Percentiles rank a stretch among this genome's conserved stretches.
phyloP scores from a whole-genome alignment of 2,329 filamentous ascomycete species.

The Trichoderma oligosporum region DNA sequence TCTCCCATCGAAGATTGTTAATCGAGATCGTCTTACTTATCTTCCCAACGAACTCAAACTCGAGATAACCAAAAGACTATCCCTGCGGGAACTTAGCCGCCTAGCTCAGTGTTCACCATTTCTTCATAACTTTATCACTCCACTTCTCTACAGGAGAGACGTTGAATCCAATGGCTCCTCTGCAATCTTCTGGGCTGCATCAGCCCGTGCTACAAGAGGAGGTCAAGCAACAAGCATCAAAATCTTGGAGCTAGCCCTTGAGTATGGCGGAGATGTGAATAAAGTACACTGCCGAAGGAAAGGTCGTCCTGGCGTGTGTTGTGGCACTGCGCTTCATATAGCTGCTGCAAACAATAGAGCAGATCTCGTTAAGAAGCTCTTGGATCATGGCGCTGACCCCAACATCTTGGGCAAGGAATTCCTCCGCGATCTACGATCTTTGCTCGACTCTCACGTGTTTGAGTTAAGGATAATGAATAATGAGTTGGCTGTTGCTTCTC shows the following conservation, averaged over 20 bases:
- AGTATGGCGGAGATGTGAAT: neutral
- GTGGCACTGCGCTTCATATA: neutral
- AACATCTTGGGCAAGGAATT: neutral
- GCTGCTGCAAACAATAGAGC: neutral
- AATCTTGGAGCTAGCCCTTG: neutral
- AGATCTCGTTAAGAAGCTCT: neutral
- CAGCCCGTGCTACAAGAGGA: too few relatives aligned
- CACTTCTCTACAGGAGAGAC: neutral
- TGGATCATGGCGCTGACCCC: neutral
- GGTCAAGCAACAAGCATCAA: neutral
- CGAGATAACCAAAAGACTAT: neutral
- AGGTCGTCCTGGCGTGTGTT: too few relatives aligned
- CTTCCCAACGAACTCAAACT: neutral
- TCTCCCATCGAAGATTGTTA: neutral
- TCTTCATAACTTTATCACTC: neutral
- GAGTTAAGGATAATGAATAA: neutral
- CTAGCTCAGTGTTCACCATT: neutral
- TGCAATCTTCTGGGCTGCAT: constrained; percentile 3
- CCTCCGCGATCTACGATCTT: neutral
- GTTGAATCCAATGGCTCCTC: neutral
- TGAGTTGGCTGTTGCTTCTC: neutral
- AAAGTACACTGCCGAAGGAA: too few relatives aligned
- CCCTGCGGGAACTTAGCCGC: neutral
- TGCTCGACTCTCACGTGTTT: neutral
- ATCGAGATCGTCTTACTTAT: neutral